phyloP scores from a whole-genome alignment of 495 filamentous ascomycete genomes.

The Aspergillus haitiensis region DNA sequence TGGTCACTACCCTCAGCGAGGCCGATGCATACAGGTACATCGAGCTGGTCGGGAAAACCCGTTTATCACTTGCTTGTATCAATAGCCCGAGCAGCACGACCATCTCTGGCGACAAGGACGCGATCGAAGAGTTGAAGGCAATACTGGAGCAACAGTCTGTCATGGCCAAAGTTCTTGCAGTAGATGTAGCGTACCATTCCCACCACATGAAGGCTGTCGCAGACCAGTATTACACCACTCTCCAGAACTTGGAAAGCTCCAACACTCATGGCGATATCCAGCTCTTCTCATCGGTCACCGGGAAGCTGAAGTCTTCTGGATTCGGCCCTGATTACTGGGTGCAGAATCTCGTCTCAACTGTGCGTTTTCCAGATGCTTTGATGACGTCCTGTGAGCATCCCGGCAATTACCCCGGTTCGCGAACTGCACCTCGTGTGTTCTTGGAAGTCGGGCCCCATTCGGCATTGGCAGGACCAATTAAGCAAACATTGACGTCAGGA shows the following conservation, averaged over 20 bases:
- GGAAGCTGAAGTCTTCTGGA: not conserved
- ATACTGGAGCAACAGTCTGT: slow-evolving; percentile 42
- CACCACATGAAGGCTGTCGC: slow-evolving; percentile 41
- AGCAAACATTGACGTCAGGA: slow-evolving; percentile 24
- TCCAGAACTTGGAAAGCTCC: not conserved
- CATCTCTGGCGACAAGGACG: slow-evolving; percentile 40
- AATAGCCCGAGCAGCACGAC: slow-evolving; percentile 49
- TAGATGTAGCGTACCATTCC: slow-evolving; percentile 60
- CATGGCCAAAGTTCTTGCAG: slow-evolving; percentile 32
- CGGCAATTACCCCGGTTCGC: slow-evolving; percentile 1
- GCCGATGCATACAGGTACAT: slow-evolving; percentile 28
- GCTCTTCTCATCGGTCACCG: slow-evolving; percentile 32
- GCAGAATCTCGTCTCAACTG: slow-evolving; percentile 32
- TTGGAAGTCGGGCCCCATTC: slow-evolving; percentile 38
- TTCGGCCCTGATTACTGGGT: slow-evolving; percentile 32
- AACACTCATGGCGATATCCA: not conserved
- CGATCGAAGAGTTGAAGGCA: slow-evolving; percentile 35
- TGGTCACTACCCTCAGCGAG: slow-evolving; percentile 32
- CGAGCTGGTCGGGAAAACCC: slow-evolving; percentile 4
- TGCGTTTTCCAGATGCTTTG: slow-evolving; percentile 34
- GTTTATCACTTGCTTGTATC: slow-evolving; percentile 43
- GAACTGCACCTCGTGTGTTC: slow-evolving; percentile 10
- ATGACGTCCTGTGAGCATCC: not conserved
- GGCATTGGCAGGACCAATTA: slow-evolving; percentile 33
- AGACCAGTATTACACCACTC: slow-evolving; percentile 17